Evolutionary conservation across 2,329 filamentous ascomycete species (phyloP), one percentile per base, ranked within the genome.

Genomic region (Penicillium oxalicum): DNA sequence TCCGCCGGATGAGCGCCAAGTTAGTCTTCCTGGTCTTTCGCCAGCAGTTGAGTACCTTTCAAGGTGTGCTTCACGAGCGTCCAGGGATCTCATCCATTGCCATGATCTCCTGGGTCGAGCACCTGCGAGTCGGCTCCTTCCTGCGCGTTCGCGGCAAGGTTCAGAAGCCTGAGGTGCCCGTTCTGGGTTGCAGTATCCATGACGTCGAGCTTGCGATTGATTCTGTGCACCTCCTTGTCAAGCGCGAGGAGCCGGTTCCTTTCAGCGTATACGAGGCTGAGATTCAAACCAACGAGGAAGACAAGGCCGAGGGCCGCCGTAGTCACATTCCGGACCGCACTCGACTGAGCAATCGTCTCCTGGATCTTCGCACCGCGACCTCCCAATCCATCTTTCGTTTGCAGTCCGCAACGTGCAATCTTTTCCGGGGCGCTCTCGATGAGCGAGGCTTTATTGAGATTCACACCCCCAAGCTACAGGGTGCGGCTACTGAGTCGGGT

Each of bases 381-480:
- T 89, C 90, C 42, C 90, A 95, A 67, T 83, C 86, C 32, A 86
- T 95, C 55, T 95, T 95, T 77, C 86, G 88, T 50, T 82, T 95
- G 42, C 88, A 93, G 57, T 86, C 89, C 4, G 84, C 82, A 26
- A 82, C 95, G 48, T 84, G 86, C 59, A 86, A 86, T 59, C 77
- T 87, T 26, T 96, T 95, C 77, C 86, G 91, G 42, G 70, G 78
- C 8, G 82, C 85, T 2, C 78, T 96, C 0, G 86, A 91, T 57
- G 76, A 78, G 2, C 76, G 85, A 54, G 85, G 83, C 12, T 96
- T 96, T 65, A 85, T 95, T 50, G 91, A 96, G 69, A 95, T 96
- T 51, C 89, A 95, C 65, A 95, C 89, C 0, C 91, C 91, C 2
- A 96, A 95, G 71, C 75, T 96, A 38, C 89, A 95, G 73, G 88